phyloP scores from a whole-genome alignment of 2,329 filamentous ascomycete genomes.

The Chalaropsis ovoidea region DNA sequence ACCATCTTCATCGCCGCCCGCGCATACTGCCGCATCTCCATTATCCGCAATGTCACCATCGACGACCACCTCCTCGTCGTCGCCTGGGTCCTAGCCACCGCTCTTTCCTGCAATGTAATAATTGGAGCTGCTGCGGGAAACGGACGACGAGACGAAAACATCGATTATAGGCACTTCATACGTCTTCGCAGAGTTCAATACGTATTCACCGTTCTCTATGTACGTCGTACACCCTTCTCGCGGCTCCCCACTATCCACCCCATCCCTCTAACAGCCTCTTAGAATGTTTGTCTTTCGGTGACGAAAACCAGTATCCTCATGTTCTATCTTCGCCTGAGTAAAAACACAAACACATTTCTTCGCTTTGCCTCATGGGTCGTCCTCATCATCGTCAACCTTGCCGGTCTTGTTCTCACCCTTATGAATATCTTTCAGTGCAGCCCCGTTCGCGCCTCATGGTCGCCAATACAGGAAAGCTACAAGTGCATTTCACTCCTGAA shows the following conservation, averaged over 20 bases:
- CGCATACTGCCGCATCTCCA: conserved; percentile 59
- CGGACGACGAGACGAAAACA: conserved; percentile 55
- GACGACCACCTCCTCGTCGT: conserved; percentile 75
- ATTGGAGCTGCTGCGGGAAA: conserved; percentile 54
- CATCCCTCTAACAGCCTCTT: not conserved
- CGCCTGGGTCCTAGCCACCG: conserved; percentile 65
- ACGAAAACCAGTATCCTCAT: conserved; percentile 87
- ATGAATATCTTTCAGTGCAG: conserved; percentile 80
- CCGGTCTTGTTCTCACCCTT: conserved; percentile 68
- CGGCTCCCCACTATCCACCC: not conserved
- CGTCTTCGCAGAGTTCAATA: conserved; percentile 51
- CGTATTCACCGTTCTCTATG: conserved; percentile 54
- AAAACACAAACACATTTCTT: conserved; percentile 64
- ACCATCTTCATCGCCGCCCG: conserved; percentile 66
- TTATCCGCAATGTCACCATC: conserved; percentile 60
- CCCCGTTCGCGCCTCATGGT: conserved; percentile 63
- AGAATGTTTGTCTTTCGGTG: conserved; percentile 83
- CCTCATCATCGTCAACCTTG: conserved; percentile 65
- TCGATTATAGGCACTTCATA: conserved; percentile 41
- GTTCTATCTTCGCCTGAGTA: conserved; percentile 77
- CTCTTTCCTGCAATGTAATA: conserved; percentile 56
- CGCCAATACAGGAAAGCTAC: conserved; percentile 31
- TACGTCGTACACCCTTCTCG: conserved; percentile 32
- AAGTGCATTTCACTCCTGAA: conserved; percentile 49
- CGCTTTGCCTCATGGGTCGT: conserved; percentile 73